Conservation (phyloP, 805 yeast species). For the Lachancea meyersii region DNA sequence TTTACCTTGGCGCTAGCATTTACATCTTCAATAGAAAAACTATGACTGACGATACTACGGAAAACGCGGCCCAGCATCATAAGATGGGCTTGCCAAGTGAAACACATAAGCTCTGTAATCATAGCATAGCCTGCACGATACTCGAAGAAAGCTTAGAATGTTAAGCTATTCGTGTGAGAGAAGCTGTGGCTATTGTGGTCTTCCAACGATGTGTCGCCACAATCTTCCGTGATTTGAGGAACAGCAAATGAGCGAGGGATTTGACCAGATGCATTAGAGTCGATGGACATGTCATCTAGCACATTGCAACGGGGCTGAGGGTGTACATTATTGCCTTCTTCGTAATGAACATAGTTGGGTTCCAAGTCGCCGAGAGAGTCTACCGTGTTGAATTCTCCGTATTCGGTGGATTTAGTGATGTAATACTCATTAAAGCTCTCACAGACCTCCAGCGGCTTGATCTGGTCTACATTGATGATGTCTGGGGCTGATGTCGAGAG, state of each 20-base stretch:
- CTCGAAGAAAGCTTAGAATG: constrained; percentile 1
- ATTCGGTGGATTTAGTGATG: constrained; percentile 1
- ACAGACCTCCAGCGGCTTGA: constrained; percentile 1
- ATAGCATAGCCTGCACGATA: too few relatives aligned
- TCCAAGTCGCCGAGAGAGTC: background rate
- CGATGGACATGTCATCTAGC: constrained; percentile 21
- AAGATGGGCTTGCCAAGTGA: background rate
- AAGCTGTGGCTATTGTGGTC: constrained; percentile 7
- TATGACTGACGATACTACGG: background rate
- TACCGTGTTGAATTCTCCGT: background rate
- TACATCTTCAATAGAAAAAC: background rate
- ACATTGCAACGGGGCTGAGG: constrained; percentile 12
- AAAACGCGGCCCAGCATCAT: background rate
- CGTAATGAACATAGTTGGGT: constrained; percentile 1
- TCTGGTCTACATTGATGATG: background rate
- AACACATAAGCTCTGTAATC: too few relatives aligned
- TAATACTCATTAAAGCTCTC: constrained; percentile 8
- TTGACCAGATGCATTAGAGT: constrained; percentile 7
- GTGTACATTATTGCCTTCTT: background rate
- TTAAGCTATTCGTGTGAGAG: constrained; percentile 7
- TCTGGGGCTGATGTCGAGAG: background rate
- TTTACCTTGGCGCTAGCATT: background rate
- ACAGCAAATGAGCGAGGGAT: constrained; percentile 7
- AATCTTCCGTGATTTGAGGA: constrained; percentile 2
- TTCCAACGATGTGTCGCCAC: constrained; percentile 2